phyloP scores from a whole-genome alignment of 2,329 filamentous ascomycete genomes.

The Purpureocillium takamizusanense region DNA sequence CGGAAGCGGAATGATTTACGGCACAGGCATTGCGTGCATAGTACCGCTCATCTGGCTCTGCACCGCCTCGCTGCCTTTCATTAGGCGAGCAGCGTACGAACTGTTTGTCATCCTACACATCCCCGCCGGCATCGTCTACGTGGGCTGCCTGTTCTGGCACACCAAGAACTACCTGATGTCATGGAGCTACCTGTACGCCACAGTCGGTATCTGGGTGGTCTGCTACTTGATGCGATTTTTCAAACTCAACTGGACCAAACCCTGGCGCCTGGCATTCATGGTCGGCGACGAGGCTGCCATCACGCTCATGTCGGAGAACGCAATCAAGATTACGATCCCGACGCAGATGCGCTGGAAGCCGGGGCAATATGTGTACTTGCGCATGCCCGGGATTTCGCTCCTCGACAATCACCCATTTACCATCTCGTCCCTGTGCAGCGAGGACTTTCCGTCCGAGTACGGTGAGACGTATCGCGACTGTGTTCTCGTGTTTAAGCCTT shows the following conservation, averaged over 20 bases:
- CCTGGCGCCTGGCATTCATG: constrained; percentile 69
- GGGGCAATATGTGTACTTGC: constrained; percentile 88
- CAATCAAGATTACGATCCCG: constrained; percentile 91
- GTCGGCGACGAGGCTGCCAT: constrained; percentile 88
- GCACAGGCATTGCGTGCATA: constrained; percentile 73
- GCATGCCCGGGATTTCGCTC: constrained; percentile 85
- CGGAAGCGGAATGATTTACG: constrained; percentile 64
- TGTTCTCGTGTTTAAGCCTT: constrained; percentile 84
- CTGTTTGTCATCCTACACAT: constrained; percentile 76
- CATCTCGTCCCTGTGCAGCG: constrained; percentile 83
- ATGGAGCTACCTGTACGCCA: constrained; percentile 82
- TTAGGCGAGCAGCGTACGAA: constrained; percentile 75
- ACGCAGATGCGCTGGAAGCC: constrained; percentile 90
- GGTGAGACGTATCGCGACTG: constrained; percentile 83
- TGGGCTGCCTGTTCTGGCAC: constrained; percentile 90
- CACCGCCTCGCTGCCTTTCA: constrained; percentile 69
- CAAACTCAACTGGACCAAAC: constrained; percentile 84
- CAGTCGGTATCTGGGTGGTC: constrained; percentile 65
- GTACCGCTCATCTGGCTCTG: constrained; percentile 78
- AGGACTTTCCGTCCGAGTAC: constrained; percentile 88
- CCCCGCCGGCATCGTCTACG: constrained; percentile 69
- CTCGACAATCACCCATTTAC: constrained; percentile 96
- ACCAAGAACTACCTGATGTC: constrained; percentile 86
- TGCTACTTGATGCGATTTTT: constrained; percentile 69
- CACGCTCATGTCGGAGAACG: constrained; percentile 82